Base-by-base conservation (phyloP, 129 eudicot genomes). In the Rutidosis leptorrhynchoides region DNA sequence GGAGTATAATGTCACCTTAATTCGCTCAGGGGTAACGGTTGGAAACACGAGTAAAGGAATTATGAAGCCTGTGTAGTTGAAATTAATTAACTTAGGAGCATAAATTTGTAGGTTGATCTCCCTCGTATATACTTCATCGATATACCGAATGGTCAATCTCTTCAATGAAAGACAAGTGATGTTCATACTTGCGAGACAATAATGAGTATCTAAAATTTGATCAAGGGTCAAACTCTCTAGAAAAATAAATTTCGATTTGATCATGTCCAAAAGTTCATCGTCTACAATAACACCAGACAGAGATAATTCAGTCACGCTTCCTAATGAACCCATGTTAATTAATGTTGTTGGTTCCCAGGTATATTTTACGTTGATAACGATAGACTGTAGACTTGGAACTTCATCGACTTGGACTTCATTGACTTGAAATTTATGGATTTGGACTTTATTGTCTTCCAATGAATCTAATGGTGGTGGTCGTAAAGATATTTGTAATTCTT, bases 71-170 rank as follows among this genome's bases (percentile, higher is more conserved):
- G 28, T 43, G 27, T 54, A 54, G 10, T n/a, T 24, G 48, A 61
- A 61, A 30, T 29, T 23, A 17, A 29, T 16, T 61, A 61, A 61
- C 19, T 61, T 32, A 29, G 67, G 67, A 62, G 51, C 52, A 21
- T 35, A 33, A 21, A 35, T 20, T 35, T 37, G 52, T 62, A 62
- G 4, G 29, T 21, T 7, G 52, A 23, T 17, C 15, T 33, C 6
- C 0, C 9, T 33, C 2, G 1, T 16, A 5, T 12, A 16, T 29
- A 10, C 29, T 6, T n/a, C n/a, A n/a, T n/a, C n/a, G n/a, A n/a
- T n/a, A n/a, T n/a, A 6, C 9, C 20, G 27, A 15, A 21, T 42
- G 49, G n/a, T 9, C 29, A 62, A 62, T 20, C 10, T 62, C 29
- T 22, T 62, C 51, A 62, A 24, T 2, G 51, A 33, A 23, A 2